These are phyloP conservation scores for Termitomyces sp. DNA, from an alignment of 768 basidiomycete genomes.

Conservation along the genomic window DNA sequence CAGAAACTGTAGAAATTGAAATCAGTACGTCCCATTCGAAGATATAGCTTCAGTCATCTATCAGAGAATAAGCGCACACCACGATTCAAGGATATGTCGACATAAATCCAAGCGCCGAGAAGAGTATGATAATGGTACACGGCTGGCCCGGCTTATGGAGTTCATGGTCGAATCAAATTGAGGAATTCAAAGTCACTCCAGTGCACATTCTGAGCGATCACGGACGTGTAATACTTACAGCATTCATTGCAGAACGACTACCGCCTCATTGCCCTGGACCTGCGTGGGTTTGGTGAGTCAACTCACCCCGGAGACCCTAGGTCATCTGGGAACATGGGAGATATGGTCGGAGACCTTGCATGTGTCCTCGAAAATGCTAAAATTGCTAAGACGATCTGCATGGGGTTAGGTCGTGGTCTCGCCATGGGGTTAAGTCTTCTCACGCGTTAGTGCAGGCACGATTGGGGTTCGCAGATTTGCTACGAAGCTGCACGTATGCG, in stretches of 20 bases:
- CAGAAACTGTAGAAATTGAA: conserved; percentile 31
- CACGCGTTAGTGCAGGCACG: conserved; percentile 40
- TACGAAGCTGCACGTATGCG: conserved; percentile 64
- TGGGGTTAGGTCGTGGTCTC: conserved; percentile 42
- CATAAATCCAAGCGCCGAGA: conserved; percentile 46
- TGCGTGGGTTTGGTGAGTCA: conserved; percentile 69
- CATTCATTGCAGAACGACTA: conserved; percentile 42
- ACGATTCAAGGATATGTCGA: conserved; percentile 51
- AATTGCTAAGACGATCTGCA: conserved; percentile 44
- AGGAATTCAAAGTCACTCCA: conserved; percentile 48
- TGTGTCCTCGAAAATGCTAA: conserved; percentile 54
- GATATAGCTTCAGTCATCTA: not conserved
- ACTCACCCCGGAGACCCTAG: conserved; percentile 58
- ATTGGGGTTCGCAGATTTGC: conserved; percentile 68
- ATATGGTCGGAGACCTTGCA: conserved; percentile 55
- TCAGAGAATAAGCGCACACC: not conserved
- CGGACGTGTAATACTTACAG: not conserved
- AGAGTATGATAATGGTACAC: conserved; percentile 62
- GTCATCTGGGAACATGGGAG: conserved; percentile 51
- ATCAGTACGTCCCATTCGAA: conserved; percentile 31
- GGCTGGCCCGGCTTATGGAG: conserved; percentile 81
- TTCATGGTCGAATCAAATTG: conserved; percentile 67
- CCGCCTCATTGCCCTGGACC: conserved; percentile 53
- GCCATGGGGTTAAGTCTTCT: not conserved
- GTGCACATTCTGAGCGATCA: not conserved